A percentile compares a stretch with the other conserved stretches of the same genome.
Evolutionary conservation across 768 basidiomycete species (phyloP).

Genomic region (Leccinellum luteum): DNA sequence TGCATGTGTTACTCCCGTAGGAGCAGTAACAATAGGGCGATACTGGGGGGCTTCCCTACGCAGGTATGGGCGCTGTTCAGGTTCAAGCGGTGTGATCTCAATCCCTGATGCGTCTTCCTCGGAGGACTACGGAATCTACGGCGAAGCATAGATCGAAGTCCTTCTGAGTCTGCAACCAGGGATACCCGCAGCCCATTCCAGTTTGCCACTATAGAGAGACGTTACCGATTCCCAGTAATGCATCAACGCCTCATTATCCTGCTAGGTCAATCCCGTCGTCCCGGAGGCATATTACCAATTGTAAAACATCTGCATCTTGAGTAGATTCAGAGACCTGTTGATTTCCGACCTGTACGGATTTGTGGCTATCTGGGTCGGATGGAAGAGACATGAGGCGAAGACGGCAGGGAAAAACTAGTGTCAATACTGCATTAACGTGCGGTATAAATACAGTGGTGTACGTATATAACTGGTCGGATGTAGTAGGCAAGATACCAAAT

Average conservation of each 20-base stretch:
- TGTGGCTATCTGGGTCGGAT: conserved; percentile 10
- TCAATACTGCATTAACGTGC: conserved; percentile 3
- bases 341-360: conserved; percentile 10
- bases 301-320: conserved; percentile 48
- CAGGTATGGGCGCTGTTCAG: conserved; percentile 97
- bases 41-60: conserved; percentile 93
- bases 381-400: conserved; percentile 22
- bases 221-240: conserved; percentile 61
- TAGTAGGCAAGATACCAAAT: conserved; percentile 1
- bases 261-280: conserved; percentile 31
- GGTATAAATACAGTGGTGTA: conserved; percentile 32
- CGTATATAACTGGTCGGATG: conserved; percentile 24
- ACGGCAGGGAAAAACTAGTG: not conserved
- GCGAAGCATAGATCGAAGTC: conserved; percentile 4
- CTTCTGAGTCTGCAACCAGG: conserved; percentile 39
- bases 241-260: conserved; percentile 27
- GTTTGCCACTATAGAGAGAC: conserved; percentile 62
- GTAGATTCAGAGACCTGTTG: conserved; percentile 26
- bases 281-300: conserved; percentile 49
- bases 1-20: conserved; percentile 36
- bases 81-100: conserved; percentile 99
- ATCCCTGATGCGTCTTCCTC: conserved; percentile 49
- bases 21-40: conserved; percentile 45
- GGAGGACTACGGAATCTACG: conserved; percentile 7
- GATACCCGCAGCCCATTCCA: conserved; percentile 93